Base-by-base conservation (phyloP, 345 rosid species). In the Lepidium sativum region DNA sequence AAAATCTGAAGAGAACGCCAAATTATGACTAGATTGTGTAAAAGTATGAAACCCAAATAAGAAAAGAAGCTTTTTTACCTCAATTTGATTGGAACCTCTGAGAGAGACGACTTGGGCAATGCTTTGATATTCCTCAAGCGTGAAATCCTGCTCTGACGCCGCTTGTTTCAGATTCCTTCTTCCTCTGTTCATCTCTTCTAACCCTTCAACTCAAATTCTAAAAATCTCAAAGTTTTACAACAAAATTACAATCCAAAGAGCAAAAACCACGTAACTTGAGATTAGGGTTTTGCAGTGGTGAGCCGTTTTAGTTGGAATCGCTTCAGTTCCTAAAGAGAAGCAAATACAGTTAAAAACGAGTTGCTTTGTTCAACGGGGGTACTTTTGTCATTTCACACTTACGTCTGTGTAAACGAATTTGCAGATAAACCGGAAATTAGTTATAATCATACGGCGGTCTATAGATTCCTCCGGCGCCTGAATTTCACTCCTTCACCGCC, bases 161-260 rank as follows among this genome's bases (percentile, higher is more conserved):
- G 91, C 97, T 70, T 88, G 81, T 78, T 82, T 85, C 77, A 92
- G 72, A 80, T 87, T 89, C 83, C 82, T 89, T 76, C 98, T 82
- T 60, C 96, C 89, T 72, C 85, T 91, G 77, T 81, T 82, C 97
- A 87, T 89, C 31, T 73, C 29, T 53, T 63, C 6, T 16, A 38
- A 6, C 31, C 11, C 50, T 59, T 35, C 48, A 61, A 8, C 55
- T 50, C 59, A 42, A 41, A 57, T 15, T 34, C 13, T 3, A 0
- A 34, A 27, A 17, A 0, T 27, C 39, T 4, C 55, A 53, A 54
- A 62, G 12, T 61, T 4, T 61, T 9, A 17, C 56, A 33, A 12
- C 44, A 12, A 53, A 52, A 51, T 7, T 13, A 44, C 40, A 41
- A 3, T 23, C 40, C n/a, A 17, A 37, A 16, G 9, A 23, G 9